Percentiles rank a stretch among this genome's conserved stretches.
Conservation (phyloP, 1,284 basidiomycete species). For the Peniophora sp. region DNA sequence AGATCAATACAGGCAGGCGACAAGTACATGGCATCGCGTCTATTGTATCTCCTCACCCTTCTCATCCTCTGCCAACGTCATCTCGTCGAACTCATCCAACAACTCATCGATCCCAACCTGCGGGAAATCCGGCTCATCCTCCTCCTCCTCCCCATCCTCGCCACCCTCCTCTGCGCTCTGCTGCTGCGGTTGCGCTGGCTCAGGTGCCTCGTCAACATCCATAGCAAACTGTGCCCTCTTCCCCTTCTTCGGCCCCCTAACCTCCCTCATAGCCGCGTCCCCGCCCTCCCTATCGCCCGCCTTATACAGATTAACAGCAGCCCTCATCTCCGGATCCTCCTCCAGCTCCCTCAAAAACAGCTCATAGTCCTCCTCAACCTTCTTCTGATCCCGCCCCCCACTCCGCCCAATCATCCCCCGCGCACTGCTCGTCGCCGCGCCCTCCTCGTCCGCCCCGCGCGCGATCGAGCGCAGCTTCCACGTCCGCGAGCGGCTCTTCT, state of each 20-base stretch:
- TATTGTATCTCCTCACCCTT: constrained; percentile 21
- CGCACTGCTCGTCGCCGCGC: constrained; percentile 57
- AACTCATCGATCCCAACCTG: constrained; percentile 84
- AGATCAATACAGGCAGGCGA: no score
- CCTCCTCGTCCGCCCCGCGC: constrained; percentile 85
- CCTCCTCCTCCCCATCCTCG: constrained; percentile 43
- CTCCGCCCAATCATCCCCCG: constrained; percentile 84
- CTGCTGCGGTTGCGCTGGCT: constrained; percentile 19
- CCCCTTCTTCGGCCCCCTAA: constrained; percentile 37
- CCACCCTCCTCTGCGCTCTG: constrained; percentile 18
- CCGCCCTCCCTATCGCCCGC: constrained; percentile 32
- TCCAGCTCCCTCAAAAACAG: constrained; percentile 92
- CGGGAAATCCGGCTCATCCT: constrained; percentile 88
- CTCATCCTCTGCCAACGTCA: constrained; percentile 47
- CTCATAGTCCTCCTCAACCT: constrained; percentile 97
- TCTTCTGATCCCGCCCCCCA: constrained; percentile 87
- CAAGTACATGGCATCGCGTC: background rate
- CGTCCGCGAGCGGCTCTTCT: constrained; percentile 79
- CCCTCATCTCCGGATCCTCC: constrained; percentile 92
- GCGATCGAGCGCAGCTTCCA: constrained; percentile 94
- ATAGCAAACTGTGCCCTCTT: constrained; percentile 54
- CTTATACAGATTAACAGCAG: constrained; percentile 87
- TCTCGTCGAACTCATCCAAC: constrained; percentile 86
- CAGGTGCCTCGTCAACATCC: constrained; percentile 56
- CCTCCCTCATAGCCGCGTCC: constrained; percentile 33